Evolutionary conservation across 257 asterid species (phyloP), one percentile per base, ranked within the genome.

Genomic region (Plectranthus barbatus): DNA sequence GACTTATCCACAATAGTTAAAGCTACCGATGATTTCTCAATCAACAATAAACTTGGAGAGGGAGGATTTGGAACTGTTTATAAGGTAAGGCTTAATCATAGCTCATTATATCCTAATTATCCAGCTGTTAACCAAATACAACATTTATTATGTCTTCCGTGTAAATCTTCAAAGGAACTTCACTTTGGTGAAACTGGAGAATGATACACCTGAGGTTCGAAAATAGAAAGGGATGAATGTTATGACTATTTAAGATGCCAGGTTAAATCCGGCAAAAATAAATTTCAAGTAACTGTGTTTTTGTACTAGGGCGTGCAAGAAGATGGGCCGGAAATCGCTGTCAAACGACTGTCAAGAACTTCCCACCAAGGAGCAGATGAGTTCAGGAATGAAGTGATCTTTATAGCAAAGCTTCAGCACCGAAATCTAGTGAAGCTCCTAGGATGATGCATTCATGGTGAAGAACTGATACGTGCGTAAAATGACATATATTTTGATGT

Each of bases 361-460:
- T 82, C 88, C 1, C 23, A 0, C 40, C 93, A 85, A 70, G 93
- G 93, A 61, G 48, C 69, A 7, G 63, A 68, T 24, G 86, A 84
- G 71, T 79, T 81, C 53, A 81, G 65, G 77, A 84, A 80, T 34
- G 86, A 84, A 62, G 82, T 80, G 0, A 23, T 56, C 20, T 79
- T 65, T 26, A 79, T 73, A 17, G 71, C 84, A 4, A 77, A 79
- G 63, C 85, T 84, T 42, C 91, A 84, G 67, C 91, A 84, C 8
- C 69, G 85, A 7, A 84, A 84, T 72, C 84, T 84, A 7, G 91
- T 84, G 55, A 81, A 56, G 80, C 76, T 84, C 56, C 67, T 79
- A 0, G 91, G 91, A 15, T 84, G 80, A 18, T 79, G 91, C 74
- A 69, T 69, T 46, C 60, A 73, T 17, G 72, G 65, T 44, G 87